Base-by-base conservation (phyloP, 129 eudicot genomes). In the Flaveria sonorensis region DNA sequence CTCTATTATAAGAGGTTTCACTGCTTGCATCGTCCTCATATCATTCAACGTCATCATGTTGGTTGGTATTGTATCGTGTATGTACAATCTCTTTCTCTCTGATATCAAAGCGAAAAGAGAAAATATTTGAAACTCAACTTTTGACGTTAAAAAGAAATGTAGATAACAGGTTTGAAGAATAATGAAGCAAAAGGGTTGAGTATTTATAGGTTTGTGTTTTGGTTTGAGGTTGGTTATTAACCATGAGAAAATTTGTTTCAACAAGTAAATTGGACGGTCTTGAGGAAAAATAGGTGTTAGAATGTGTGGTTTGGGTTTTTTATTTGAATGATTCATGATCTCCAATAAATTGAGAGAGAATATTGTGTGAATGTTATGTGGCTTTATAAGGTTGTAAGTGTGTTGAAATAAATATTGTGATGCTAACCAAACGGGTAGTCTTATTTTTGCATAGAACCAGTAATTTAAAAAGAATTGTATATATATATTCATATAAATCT, bases 21-120 rank as follows among this genome's bases (percentile, higher is more conserved):
- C 70, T 30, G 36, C 36, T 6, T 65, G 81, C 81, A 61, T 76
- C 80, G 79, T 68, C 74, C 82, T 75, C 82, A 73, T 77, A 9
- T 73, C 79, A 64, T 72, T 79, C 84, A 80, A 66, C 75, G 84
- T 80, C 84, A 80, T 80, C 75, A 80, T 74, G 68, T 80, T 74
- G 74, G 73, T 72, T 64, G 74, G 57, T 30, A 26, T 61, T 61
- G 61, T 28, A 56, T 12, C 60, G 14, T 53, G 76, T 45, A 74
- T 68, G 61, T 71, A 48, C 73, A 56, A 50, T 77, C 82, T 77
- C 75, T 72, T 77, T 62, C 78, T 63, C 80, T 47, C 7, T 56
- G n/a, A 47, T 47, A 47, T 47, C 53, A 47, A 47, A 47, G 53
- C 53, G 52, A 60, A 77, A 82, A 82, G 82, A 77, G 82, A 72